A percentile compares a stretch with the other conserved stretches of the same genome.
Evolutionary conservation across 2,329 filamentous ascomycete genomes (phyloP).

Genomic region (Trichoderma sp.): DNA sequence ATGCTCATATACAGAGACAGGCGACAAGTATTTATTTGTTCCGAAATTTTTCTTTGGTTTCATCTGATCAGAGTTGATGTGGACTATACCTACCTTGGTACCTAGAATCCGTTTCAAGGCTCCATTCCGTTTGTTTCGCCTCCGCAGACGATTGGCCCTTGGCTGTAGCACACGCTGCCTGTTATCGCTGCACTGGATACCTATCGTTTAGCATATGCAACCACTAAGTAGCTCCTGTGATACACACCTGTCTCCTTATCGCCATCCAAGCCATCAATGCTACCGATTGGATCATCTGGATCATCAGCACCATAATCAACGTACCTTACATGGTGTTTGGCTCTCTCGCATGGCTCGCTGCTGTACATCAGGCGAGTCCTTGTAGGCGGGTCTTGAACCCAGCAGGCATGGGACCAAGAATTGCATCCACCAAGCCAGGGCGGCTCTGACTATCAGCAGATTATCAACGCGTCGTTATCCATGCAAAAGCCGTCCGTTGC

Average conservation of each 20-base stretch:
- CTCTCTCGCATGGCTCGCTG: neutral
- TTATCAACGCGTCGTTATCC: neutral
- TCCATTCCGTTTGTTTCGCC: too few relatives aligned
- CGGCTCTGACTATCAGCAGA: neutral
- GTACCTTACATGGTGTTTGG: too few relatives aligned
- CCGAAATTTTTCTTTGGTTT: neutral
- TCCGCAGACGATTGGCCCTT: neutral
- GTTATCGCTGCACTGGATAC: neutral
- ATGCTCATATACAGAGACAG: neutral
- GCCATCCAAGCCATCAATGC: neutral
- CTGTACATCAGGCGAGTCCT: neutral
- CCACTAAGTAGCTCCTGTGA: neutral
- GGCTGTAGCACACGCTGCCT: neutral
- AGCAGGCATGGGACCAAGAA: neutral
- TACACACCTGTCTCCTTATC: neutral
- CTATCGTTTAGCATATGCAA: neutral
- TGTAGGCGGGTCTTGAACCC: neutral
- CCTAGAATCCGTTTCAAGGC: neutral
- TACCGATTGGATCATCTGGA: neutral
- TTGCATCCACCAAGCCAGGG: neutral
- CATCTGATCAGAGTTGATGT: neutral
- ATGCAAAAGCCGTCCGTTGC: neutral
- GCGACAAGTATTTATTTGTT: neutral
- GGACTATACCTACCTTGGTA: neutral
- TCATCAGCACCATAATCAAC: neutral